Conservation (phyloP, 2,329 filamentous ascomycete genomes). For the Penicillium hesseltinei region DNA sequence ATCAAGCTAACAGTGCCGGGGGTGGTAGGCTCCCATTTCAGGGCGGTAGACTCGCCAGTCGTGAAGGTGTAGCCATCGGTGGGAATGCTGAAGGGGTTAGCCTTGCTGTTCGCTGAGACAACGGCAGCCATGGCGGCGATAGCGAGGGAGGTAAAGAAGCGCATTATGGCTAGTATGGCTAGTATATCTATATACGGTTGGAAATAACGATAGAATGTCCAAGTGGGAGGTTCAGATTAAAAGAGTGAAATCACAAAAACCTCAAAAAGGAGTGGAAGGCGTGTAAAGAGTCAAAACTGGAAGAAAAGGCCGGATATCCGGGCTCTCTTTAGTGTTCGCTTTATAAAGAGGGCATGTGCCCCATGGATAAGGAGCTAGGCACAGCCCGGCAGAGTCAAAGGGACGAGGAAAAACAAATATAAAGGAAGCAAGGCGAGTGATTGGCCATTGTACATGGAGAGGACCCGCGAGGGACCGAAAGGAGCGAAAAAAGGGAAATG, state of each 20-base stretch:
- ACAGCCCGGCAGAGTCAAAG: slow-evolving; percentile 23
- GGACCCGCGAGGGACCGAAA: not conserved
- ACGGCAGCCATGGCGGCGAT: slow-evolving; percentile 48
- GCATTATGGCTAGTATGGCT: slow-evolving; percentile 43
- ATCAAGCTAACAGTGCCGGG: slow-evolving; percentile 52
- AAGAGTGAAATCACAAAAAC: slow-evolving; percentile 7
- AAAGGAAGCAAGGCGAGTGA: slow-evolving; percentile 5
- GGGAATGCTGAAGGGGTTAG: slow-evolving; percentile 52
- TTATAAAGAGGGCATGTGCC: slow-evolving; percentile 2
- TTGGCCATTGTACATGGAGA: not conserved
- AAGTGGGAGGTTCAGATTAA: slow-evolving; percentile 7
- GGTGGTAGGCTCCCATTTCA: slow-evolving; percentile 53
- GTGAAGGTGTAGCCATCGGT: slow-evolving; percentile 43
- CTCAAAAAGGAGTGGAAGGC: slow-evolving; percentile 8
- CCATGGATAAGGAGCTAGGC: not conserved
- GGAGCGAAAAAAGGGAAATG: not conserved
- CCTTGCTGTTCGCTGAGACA: slow-evolving; percentile 39
- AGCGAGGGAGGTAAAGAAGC: slow-evolving; percentile 43
- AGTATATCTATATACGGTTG: not conserved
- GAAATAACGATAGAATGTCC: not conserved
- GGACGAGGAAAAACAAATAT: slow-evolving; percentile 9
- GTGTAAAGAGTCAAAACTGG: slow-evolving; percentile 2
- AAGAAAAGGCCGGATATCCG: not conserved
- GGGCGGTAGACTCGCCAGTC: slow-evolving; percentile 46
- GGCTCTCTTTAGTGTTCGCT: not conserved